Evolutionary conservation across 208 protist species (phyloP), one percentile per base, ranked within the genome.

Genomic region (Leishmania braziliensis): DNA sequence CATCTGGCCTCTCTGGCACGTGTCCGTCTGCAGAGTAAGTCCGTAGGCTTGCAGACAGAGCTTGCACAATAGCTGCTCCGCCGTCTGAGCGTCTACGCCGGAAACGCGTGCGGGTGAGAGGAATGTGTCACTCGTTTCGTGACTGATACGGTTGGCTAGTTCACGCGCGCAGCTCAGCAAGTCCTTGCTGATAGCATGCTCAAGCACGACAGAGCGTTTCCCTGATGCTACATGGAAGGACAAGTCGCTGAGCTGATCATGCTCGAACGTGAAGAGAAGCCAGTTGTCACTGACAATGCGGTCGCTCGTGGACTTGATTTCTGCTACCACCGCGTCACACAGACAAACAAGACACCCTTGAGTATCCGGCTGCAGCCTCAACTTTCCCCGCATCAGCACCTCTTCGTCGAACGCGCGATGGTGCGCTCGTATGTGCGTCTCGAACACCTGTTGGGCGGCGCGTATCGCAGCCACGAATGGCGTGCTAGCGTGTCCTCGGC

Each of bases 391-490:
- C 36, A 9, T 23, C 23, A 87, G 46, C 3, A 60, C 70, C n/a
- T 65, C 58, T 2, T 77, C 81, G 33, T 33, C 69, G 78, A 87
- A 84, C 29, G 75, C 23, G 33, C 84, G 66, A 16, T 78, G 62
- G 16, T 85, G 82, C 8, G 66, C 65, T 23, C 78, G 74, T 71
- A 93, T 73, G 75, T 93, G 90, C 1, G 29, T 63, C 33, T 89
- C 78, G 48, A 91, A 93, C 18, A 84, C 79, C 26, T 82, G 51
- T 33, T 77, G 84, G 16, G 85, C 84, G 6, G 84, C 86, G 9
- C 80, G 86, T 50, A 93, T 81, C 23, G 87, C 84, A 6, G 84
- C 74, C 69, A 75, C 63, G 16, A 72, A 53, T 16, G 76, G 76
- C 6, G 63, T 81, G 48, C 60, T 62, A 5, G 63, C 84, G n/a